phyloP scores from a whole-genome alignment of 257 asterid species.

The Nicotiana sylvestris region DNA sequence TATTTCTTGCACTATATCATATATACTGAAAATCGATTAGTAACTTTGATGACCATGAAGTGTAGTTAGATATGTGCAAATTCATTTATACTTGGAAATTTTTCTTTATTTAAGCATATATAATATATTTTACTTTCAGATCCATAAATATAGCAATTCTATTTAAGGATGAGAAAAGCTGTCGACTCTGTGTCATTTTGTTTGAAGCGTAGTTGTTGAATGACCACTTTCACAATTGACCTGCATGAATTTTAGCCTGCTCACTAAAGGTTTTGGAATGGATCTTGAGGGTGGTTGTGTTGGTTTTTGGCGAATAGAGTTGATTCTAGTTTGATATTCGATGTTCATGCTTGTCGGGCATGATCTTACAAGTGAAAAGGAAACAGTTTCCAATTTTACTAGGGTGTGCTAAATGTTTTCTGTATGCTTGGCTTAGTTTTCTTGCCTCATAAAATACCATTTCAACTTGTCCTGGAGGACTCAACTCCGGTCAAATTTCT shows the following conservation, averaged over 20 bases:
- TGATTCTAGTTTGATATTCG: neutral
- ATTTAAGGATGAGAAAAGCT: neutral
- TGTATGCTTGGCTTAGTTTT: neutral
- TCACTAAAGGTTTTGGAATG: neutral
- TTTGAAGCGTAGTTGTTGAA: neutral
- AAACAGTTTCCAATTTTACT: neutral
- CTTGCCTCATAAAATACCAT: neutral
- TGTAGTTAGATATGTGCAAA: neutral
- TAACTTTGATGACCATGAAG: neutral
- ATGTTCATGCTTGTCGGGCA: neutral
- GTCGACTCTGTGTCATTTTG: neutral
- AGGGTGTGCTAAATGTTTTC: neutral
- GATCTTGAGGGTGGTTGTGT: neutral
- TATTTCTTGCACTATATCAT: neutral
- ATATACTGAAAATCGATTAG: neutral
- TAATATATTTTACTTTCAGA: neutral
- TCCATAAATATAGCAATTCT: neutral
- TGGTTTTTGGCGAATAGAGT: neutral
- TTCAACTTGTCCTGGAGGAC: neutral
- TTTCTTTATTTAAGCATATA: neutral
- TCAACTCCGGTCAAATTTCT: slow-evolving; percentile 1
- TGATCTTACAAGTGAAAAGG: neutral
- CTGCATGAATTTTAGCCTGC: neutral
- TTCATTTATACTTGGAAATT: neutral
- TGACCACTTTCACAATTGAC: neutral